Base-by-base conservation (phyloP, 176 grass and related monocot genomes). In the Miscanthus lutarioriparius region DNA sequence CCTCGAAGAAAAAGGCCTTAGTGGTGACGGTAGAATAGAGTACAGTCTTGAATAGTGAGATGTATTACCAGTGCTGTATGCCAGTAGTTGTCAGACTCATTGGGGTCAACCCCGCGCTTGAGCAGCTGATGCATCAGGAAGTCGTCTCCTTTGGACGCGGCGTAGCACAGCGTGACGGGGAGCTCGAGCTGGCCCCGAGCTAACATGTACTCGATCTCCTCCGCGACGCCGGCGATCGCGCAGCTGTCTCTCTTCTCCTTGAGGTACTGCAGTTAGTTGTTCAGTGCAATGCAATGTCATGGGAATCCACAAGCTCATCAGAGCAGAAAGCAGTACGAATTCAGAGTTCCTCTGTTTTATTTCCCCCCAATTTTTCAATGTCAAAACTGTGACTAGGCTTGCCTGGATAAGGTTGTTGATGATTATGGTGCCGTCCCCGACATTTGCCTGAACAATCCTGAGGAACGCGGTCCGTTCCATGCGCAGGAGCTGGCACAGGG, bases 381-480 rank as follows among this genome's bases (percentile, higher is more conserved):
- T 53, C 48, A 19, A 6, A 53, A 14, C 2, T 2, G 22, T 20
- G 2, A 30, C 10, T 0, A 19, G 22, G 74, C 3, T 33, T 35
- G 67, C 92, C 85, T 90, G 59, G 48, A 93, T 88, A 6, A 98
- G 89, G 64, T 98, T 98, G 70, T 91, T 98, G 72, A 95, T 91
- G 76, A 95, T 88, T 37, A 91, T 81, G 37, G 91, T 88, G 25
- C 87, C 95, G 39, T 98, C 92, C 13, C 75, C 91, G 8, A 92
- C 76, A 47, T 98, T 98, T 9, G 92, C 91, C 76, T 92, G 95
- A 22, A 95, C 77, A 0, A 93, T 77, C 75, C 64, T 72, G 72
- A 95, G 86, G 68, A 98, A 95, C 0, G 38, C 15, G 10, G 85
- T 62, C 2, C 92, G 91, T 70, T 90, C 90, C 53, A 98, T 71